Evolutionary conservation across 192 early-diverging fungal species (phyloP).

Genomic region (Linnemannia elongata): DNA sequence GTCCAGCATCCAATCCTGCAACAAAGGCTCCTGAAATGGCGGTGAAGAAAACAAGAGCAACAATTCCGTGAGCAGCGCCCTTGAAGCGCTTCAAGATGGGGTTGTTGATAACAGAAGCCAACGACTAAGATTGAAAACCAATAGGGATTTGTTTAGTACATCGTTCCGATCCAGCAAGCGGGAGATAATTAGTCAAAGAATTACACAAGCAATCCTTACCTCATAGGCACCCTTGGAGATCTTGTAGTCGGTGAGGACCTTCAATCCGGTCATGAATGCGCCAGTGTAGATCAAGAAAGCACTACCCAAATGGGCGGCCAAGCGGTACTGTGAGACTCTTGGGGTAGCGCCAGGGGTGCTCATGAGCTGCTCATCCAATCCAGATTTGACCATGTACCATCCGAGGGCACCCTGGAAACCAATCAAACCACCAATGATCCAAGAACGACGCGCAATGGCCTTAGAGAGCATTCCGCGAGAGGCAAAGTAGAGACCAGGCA

Average conservation of each 20-base stretch:
- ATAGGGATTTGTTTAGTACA: not conserved
- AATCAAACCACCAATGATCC: constrained; percentile 74
- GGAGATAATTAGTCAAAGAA: not conserved
- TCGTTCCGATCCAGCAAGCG: not conserved
- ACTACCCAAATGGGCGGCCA: constrained; percentile 89
- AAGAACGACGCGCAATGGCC: constrained; percentile 69
- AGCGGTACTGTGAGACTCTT: constrained; percentile 94
- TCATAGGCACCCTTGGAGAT: constrained; percentile 65
- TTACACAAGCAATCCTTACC: constrained; percentile 10
- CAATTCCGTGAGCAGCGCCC: constrained; percentile 71
- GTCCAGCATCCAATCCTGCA: constrained; percentile 95
- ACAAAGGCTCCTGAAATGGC: constrained; percentile 95
- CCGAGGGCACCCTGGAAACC: constrained; percentile 92
- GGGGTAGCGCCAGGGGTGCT: constrained; percentile 84
- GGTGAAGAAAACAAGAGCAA: constrained; percentile 85
- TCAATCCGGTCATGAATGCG: constrained; percentile 83
- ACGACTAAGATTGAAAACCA: constrained; percentile 30
- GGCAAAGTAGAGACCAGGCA: constrained; percentile 92
- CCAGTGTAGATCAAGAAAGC: constrained; percentile 91
- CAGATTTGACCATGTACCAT: constrained; percentile 99
- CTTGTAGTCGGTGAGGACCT: constrained; percentile 79
- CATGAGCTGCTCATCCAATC: constrained; percentile 85
- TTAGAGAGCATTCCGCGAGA: constrained; percentile 82
- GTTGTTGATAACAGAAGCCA: constrained; percentile 62
- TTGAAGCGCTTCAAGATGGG: constrained; percentile 74